Base-by-base conservation (phyloP, 108 stramenopile species). In the Chaetoceros muelleri region DNA sequence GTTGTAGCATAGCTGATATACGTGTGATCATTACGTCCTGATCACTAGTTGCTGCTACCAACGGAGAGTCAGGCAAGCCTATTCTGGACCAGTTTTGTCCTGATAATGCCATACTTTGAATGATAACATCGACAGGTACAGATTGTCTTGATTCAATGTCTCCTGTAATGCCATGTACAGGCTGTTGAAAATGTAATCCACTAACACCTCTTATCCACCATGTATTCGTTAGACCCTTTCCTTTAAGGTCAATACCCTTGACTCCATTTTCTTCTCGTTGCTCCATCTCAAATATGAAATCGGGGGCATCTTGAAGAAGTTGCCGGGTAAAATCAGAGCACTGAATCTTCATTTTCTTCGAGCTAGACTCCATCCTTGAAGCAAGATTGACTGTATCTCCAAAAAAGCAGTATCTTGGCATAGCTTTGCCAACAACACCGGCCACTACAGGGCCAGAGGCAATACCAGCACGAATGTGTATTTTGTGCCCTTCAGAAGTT, bases 381-480 rank as follows among this genome's bases (percentile, higher is more conserved):
- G 65, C 65, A 3, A 29, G 20, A 28, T 64, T 64, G 24, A 66
- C 58, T 19, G 65, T 66, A 28, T 66, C 65, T 1, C 65, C 65
- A 25, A 66, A 66, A 24, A 66, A 40, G 13, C 34, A 40, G 13
- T 40, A 40, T 13, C 34, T 40, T 10, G 34, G 34, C 34, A 40
- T 40, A 10, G 34, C 5, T 13, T 40, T 67, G 28, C 81, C 73
- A 26, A 81, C 61, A 27, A 81, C 80, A 52, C 76, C 76, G 28
- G 74, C 80, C 19, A 77, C 71, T 2, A 82, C 78, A 24, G 69
- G 68, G 8, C 75, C 79, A 44, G 53, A 58, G 20, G 64, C 66
- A 48, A 73, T 61, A 10, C 59, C 62, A 2, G 52, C 24, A 24
- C 58, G 54, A 19, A 66, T 19, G 2, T 24, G 2, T 24, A 69